phyloP scores from a whole-genome alignment of 805 yeast species.

The Kluyveromyces siamensis region DNA sequence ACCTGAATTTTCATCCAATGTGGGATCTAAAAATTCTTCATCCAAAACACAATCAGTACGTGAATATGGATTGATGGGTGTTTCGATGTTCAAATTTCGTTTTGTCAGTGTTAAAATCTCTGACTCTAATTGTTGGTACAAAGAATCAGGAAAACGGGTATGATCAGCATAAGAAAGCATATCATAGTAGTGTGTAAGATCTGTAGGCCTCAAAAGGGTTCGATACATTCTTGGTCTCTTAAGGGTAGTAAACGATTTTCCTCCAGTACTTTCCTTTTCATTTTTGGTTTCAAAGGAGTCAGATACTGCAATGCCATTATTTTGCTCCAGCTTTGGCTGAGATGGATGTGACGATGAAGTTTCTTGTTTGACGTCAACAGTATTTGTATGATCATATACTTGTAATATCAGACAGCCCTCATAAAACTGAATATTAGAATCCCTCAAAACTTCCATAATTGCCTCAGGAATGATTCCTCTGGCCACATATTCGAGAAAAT shows the following conservation, averaged over 20 bases:
- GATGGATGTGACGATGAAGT: conserved; percentile 9
- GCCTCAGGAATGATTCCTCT: conserved; percentile 82
- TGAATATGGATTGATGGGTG: conserved; percentile 60
- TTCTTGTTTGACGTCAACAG: conserved; percentile 21
- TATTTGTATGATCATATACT: conserved; percentile 75
- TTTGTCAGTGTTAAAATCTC: conserved; percentile 73
- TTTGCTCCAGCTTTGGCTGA: background rate
- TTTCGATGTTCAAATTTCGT: conserved; percentile 66
- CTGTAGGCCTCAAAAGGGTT: conserved; percentile 73
- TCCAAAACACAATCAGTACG: conserved; percentile 30
- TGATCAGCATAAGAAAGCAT: conserved; percentile 78
- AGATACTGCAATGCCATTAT: background rate
- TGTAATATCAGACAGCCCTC: conserved; percentile 86
- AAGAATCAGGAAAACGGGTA: conserved; percentile 65
- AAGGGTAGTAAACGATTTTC: conserved; percentile 10
- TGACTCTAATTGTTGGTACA: conserved; percentile 78
- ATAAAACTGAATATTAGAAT: conserved; percentile 73
- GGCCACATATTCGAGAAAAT: conserved; percentile 71
- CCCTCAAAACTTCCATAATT: conserved; percentile 80
- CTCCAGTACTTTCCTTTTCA: background rate
- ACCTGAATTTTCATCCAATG: conserved; percentile 29
- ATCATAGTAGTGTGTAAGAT: conserved; percentile 74
- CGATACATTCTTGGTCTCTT: conserved; percentile 65
- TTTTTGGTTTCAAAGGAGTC: background rate
- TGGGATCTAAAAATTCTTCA: conserved; percentile 35